A percentile compares a stretch with the other conserved stretches of the same genome.
These are phyloP conservation scores for Termitomyces sp. DNA, from an alignment of 768 basidiomycete species.

Conservation along the genomic window DNA sequence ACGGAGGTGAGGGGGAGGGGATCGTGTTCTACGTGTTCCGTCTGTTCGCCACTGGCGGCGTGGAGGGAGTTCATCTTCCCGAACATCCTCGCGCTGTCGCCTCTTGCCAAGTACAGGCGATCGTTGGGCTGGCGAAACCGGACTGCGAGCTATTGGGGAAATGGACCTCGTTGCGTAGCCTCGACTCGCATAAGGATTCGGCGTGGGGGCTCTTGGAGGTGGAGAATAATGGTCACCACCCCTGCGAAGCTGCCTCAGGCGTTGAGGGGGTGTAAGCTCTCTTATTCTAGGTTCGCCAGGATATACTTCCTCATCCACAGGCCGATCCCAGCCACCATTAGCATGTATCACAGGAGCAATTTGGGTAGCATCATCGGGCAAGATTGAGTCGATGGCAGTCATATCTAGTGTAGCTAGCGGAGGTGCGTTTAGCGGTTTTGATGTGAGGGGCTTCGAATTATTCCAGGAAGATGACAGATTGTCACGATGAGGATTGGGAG, in stretches of 20 bases:
- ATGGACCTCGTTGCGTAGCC: background rate
- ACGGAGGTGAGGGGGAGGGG: background rate
- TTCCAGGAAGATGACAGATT: background rate
- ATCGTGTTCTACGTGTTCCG: slow-evolving; percentile 6
- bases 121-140: background rate
- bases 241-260: background rate
- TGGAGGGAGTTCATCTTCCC: slow-evolving; percentile 18
- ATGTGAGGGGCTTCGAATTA: background rate
- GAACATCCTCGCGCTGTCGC: slow-evolving; percentile 19
- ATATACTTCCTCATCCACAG: slow-evolving; percentile 13
- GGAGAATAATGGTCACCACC: slow-evolving; percentile 19
- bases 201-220: background rate
- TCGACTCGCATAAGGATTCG: background rate
- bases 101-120: slow-evolving; percentile 19
- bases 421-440: background rate
- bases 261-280: background rate
- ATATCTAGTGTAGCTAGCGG: background rate
- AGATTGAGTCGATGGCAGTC: background rate
- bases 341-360: slow-evolving; percentile 15
- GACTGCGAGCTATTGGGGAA: background rate
- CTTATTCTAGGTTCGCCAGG: background rate
- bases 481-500: slow-evolving; percentile 6
- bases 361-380: slow-evolving; percentile 10
- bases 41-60: slow-evolving; percentile 19
- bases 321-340: slow-evolving; percentile 14